Percentiles rank a stretch among this genome's conserved stretches.
Evolutionary conservation across 257 asterid genomes (phyloP).

Genomic region (Capsicum chinense): DNA sequence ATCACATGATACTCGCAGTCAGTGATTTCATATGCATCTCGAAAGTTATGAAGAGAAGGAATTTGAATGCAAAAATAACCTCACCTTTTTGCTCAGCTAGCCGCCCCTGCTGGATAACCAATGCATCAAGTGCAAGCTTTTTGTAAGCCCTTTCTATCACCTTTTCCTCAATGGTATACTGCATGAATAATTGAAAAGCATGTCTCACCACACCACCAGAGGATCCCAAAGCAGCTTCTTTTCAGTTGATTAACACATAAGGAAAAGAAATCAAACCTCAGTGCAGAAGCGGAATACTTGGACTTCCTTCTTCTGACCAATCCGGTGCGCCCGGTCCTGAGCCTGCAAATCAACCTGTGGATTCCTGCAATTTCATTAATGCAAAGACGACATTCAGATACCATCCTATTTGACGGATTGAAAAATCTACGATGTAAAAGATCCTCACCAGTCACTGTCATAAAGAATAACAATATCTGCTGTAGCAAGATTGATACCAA

Average conservation of each 20-base stretch:
- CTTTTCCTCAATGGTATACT: slow-evolving; percentile 98
- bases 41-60: slow-evolving; percentile 16
- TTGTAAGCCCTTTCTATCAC: slow-evolving; percentile 99
- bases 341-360: slow-evolving; percentile 99
- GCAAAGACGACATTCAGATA: slow-evolving; percentile 29
- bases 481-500: slow-evolving; percentile 30
- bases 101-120: slow-evolving; percentile 35
- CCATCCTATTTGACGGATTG: background rate
- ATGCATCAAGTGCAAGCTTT: slow-evolving; percentile 79
- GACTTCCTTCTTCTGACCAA: slow-evolving; percentile 99
- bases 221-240: slow-evolving; percentile 18
- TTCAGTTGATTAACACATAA: slow-evolving; percentile 10
- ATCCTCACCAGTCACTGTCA: slow-evolving; percentile 94
- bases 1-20: slow-evolving; percentile 20
- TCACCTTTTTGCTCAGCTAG: slow-evolving; percentile 32
- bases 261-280: slow-evolving; percentile 65
- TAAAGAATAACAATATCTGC: slow-evolving; percentile 96
- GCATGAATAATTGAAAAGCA: slow-evolving; percentile 36
- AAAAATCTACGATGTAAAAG: background rate
- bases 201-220: slow-evolving; percentile 20
- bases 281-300: slow-evolving; percentile 99
- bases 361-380: slow-evolving; percentile 62
- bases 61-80: slow-evolving; percentile 21
- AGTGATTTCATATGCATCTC: slow-evolving; percentile 20
- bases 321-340: slow-evolving; percentile 99